phyloP scores from a whole-genome alignment of 208 protist genomes.

The Wallacemonas sp. region DNA sequence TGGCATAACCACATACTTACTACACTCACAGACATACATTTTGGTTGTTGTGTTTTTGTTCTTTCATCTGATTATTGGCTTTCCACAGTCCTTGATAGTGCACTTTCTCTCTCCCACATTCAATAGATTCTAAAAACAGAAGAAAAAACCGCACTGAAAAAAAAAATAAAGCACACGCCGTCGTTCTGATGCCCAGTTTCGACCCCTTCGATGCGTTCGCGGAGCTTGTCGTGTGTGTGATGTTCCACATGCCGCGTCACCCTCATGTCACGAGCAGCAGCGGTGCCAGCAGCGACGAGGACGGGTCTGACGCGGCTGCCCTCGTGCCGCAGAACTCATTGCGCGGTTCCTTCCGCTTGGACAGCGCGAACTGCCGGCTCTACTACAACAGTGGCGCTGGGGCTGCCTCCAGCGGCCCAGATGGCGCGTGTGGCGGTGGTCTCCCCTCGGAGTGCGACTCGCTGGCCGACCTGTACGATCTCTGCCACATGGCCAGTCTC shows the following conservation, averaged over 20 bases:
- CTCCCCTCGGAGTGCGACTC: background rate
- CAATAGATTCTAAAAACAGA: too few relatives aligned
- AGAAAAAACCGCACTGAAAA: too few relatives aligned
- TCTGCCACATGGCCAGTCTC: background rate
- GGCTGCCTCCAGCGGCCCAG: background rate
- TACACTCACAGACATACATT: too few relatives aligned
- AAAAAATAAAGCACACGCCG: too few relatives aligned
- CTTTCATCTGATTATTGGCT: too few relatives aligned
- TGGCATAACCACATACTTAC: too few relatives aligned
- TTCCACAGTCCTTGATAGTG: too few relatives aligned
- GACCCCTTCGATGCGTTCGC: constrained; percentile 68
- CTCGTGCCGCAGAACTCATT: background rate
- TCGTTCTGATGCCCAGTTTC: constrained; percentile 65
- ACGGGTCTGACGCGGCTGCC: background rate
- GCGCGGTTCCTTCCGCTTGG: background rate
- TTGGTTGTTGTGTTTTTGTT: too few relatives aligned
- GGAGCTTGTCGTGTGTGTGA: constrained; percentile 62
- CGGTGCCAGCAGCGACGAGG: constrained; percentile 17
- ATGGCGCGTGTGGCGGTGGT: background rate
- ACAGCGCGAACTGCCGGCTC: background rate
- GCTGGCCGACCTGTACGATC: background rate
- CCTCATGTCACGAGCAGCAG: background rate
- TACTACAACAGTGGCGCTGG: constrained; percentile 17
- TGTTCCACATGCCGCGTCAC: constrained; percentile 56
- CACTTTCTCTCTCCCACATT: too few relatives aligned